These are phyloP conservation scores for Pichia sp. DNA, from an alignment of 1,139 yeast species.

Conservation along the genomic window DNA sequence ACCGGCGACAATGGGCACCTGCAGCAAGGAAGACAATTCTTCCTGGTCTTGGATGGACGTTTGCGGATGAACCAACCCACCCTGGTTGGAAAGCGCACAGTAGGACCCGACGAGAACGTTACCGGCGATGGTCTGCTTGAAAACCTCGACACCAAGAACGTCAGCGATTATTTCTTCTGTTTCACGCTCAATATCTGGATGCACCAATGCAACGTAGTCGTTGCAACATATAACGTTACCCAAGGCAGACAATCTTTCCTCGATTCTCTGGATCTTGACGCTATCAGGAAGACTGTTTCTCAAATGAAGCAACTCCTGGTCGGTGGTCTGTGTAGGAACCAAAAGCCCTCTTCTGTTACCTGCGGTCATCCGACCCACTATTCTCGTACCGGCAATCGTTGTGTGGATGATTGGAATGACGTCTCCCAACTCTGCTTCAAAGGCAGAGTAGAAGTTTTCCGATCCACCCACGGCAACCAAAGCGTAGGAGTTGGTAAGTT, in stretches of 20 bases:
- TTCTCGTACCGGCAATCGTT: slow-evolving; percentile 96
- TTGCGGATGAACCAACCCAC: slow-evolving; percentile 97
- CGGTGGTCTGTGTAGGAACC: slow-evolving; percentile 98
- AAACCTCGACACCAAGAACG: slow-evolving; percentile 98
- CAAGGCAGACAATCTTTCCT: slow-evolving; percentile 91
- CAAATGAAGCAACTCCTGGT: slow-evolving; percentile 95
- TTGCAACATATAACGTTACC: slow-evolving; percentile 99
- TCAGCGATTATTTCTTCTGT: slow-evolving; percentile 98
- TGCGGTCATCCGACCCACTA: slow-evolving; percentile 97
- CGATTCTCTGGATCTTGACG: slow-evolving; percentile 95
- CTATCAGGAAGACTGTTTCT: slow-evolving; percentile 96
- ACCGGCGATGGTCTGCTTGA: slow-evolving; percentile 98
- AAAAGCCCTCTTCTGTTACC: slow-evolving; percentile 97
- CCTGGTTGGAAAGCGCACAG: slow-evolving; percentile 92
- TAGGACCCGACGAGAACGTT: slow-evolving; percentile 96
- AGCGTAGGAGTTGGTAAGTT: slow-evolving; percentile 93
- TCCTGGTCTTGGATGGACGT: slow-evolving; percentile 97
- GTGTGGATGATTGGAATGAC: slow-evolving; percentile 95
- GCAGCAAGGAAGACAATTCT: slow-evolving; percentile 89
- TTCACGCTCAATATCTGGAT: slow-evolving; percentile 98
- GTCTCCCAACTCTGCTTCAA: slow-evolving; percentile 96
- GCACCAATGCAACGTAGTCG: slow-evolving; percentile 97
- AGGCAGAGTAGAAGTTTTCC: slow-evolving; percentile 95
- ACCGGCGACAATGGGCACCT: slow-evolving; percentile 98
- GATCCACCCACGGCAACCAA: slow-evolving; percentile 97